Base-by-base conservation (phyloP, 2,329 filamentous ascomycete species). In the Trichoderma cornu-damae region DNA sequence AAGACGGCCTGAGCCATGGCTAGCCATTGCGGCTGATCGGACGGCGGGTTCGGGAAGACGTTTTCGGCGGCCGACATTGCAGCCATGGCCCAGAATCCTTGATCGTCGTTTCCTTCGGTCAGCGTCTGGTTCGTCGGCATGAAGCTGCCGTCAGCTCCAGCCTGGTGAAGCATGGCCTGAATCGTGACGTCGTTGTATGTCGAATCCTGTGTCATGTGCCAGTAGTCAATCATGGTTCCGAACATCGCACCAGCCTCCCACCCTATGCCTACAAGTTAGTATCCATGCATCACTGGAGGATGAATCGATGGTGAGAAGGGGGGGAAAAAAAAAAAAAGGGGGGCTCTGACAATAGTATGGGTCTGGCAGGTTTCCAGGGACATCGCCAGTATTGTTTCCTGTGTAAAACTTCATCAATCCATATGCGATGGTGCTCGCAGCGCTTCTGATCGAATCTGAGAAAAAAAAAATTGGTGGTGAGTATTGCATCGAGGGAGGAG, bases 31-130 rank as follows among this genome's bases (percentile, higher is more conserved):
- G 87, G 84, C 53, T 85, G 68, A 58, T 79, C 80, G 0, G 75
- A 62, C 0, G 82, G 79, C 4, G 87, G 86, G 64, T 90, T 80
- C 1, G 86, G 86, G 65, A 88, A 93, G 61, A 84, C 85, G 65
- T 86, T 82, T 72, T 95, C 90, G 35, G 87, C 86, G 2, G 90
- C 90, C 8, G 82, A 81, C 78, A 95, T 88, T 60, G 86, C 88
- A 1, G 89, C 83, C 76, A 94, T 80, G n/a, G 82, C 88, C 90
- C 90, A 95, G 72, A 94, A 93, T 5, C 88, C 86, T 70, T 90
- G 87, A 64, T 90, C 87, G 62, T 90, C 87, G 71, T 89, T 90
- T 62, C 86, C 86, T 60, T 80, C 71, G 2, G 78, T 79, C 47
- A 75, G 70, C 6, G 82, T 84, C 69, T 86, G 83, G 69, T 86